phyloP scores from a whole-genome alignment of 1,139 yeast species.

The Geotrichum restrictum region DNA sequence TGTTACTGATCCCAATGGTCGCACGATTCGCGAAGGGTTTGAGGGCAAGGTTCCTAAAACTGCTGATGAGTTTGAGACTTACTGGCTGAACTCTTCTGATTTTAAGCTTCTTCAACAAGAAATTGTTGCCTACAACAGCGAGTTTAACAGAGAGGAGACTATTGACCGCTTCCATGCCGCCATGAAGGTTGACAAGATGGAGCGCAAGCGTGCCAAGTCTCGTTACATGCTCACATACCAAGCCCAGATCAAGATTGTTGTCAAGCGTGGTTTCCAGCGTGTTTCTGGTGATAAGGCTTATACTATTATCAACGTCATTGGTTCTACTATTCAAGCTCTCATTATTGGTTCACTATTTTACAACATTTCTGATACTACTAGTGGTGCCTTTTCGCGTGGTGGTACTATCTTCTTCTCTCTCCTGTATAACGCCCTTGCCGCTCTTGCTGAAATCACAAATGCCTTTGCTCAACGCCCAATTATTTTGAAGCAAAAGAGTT shows the following conservation, averaged over 20 bases:
- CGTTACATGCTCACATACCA: conserved; percentile 38
- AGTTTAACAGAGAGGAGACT: conserved; percentile 40
- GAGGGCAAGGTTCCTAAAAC: conserved; percentile 45
- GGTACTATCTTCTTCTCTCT: conserved; percentile 44
- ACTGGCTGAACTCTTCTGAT: conserved; percentile 52
- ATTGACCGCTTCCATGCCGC: conserved; percentile 19
- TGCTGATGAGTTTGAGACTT: conserved; percentile 51
- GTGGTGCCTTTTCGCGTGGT: conserved; percentile 52
- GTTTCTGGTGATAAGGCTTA: conserved; percentile 52
- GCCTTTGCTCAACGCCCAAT: conserved; percentile 43
- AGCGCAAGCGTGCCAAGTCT: conserved; percentile 34
- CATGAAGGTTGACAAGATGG: conserved; percentile 34
- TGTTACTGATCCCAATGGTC: conserved; percentile 53
- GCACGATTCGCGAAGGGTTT: conserved; percentile 42
- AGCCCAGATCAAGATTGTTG: conserved; percentile 37
- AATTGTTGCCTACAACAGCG: conserved; percentile 42
- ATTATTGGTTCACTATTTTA: conserved; percentile 55
- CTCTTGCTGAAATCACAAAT: conserved; percentile 44
- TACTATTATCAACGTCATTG: conserved; percentile 46
- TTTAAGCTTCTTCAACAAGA: conserved; percentile 40
- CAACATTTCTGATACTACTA: conserved; percentile 45
- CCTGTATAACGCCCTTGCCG: conserved; percentile 42
- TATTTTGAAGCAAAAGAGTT: conserved; percentile 44
- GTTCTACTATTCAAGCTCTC: conserved; percentile 50
- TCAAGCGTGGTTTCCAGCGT: conserved; percentile 52